These are phyloP conservation scores for Cylindrotheca closterium DNA, from an alignment of 108 stramenopile species.

Conservation along the genomic window DNA sequence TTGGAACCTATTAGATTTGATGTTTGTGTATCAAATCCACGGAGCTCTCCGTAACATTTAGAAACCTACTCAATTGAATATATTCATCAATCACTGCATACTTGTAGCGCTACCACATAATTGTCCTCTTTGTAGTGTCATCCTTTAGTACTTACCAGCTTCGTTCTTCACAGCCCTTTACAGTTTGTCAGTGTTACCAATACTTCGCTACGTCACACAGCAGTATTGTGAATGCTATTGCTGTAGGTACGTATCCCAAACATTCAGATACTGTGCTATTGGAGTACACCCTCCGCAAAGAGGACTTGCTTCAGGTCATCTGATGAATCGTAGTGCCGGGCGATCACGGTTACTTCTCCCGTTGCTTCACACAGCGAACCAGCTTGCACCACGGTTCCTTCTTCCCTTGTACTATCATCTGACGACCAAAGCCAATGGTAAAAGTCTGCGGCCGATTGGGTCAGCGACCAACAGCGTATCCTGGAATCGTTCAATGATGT, in stretches of 20 bases:
- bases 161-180: no score
- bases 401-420: not conserved
- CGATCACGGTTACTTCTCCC: not conserved
- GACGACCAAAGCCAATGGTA: not conserved
- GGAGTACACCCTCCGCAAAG: not conserved
- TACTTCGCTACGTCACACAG: no score
- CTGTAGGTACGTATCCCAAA: no score
- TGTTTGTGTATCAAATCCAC: no score
- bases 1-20: conserved; percentile 14
- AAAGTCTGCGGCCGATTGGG: conserved; percentile 5
- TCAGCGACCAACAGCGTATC: not conserved
- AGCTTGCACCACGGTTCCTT: not conserved
- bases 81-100: no score
- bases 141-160: no score
- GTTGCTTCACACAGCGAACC: not conserved
- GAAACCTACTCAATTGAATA: no score
- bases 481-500: no score
- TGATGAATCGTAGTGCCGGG: not conserved
- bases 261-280: no score
- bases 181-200: no score
- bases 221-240: no score
- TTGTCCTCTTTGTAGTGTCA: not conserved
- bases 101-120: not conserved
- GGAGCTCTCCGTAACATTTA: no score
- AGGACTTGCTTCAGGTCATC: not conserved